Evolutionary conservation across 805 yeast species (phyloP).

Genomic region (Ogataea minuta): DNA sequence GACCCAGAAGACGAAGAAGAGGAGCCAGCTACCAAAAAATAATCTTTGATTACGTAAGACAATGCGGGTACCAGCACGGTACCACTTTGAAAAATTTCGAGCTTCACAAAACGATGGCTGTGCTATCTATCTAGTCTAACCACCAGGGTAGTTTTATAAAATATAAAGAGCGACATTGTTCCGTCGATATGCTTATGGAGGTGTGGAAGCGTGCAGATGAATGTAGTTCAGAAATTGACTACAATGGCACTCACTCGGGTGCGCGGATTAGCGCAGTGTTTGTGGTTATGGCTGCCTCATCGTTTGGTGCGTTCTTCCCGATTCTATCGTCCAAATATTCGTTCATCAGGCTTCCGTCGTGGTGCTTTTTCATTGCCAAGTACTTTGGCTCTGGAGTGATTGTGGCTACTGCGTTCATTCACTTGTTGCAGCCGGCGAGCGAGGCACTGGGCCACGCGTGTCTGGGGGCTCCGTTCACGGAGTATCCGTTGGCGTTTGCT

Average conservation of each 20-base stretch:
- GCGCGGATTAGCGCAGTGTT: constrained; percentile 60
- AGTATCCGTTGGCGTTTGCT: constrained; percentile 56
- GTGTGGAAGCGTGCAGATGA: constrained; percentile 17
- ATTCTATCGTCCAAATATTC: constrained; percentile 58
- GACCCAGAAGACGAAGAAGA: constrained; percentile 40
- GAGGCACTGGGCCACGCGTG: constrained; percentile 57
- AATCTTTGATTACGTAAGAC: constrained; percentile 7
- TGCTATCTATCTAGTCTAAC: constrained; percentile 9
- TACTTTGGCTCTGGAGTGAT: constrained; percentile 85
- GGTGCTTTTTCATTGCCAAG: constrained; percentile 66
- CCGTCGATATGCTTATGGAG: constrained; percentile 1
- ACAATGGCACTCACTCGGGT: constrained; percentile 34
- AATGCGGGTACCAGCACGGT: constrained; percentile 6
- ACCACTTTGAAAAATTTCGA: constrained; percentile 3
- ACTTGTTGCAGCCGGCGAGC: constrained; percentile 66
- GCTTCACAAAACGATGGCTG: not conserved
- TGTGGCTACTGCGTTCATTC: constrained; percentile 78
- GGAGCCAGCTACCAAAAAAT: constrained; percentile 11
- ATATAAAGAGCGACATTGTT: not conserved
- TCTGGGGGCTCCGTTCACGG: constrained; percentile 55
- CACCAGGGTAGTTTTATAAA: constrained; percentile 10
- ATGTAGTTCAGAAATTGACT: constrained; percentile 22
- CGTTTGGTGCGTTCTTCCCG: constrained; percentile 62
- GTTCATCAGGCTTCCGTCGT: constrained; percentile 53
- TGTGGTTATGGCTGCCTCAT: constrained; percentile 57